Percentiles rank a stretch among this genome's conserved stretches.
phyloP scores from a whole-genome alignment of 192 early-diverging fungal genomes.

The Umbelopsis ramanniana region DNA sequence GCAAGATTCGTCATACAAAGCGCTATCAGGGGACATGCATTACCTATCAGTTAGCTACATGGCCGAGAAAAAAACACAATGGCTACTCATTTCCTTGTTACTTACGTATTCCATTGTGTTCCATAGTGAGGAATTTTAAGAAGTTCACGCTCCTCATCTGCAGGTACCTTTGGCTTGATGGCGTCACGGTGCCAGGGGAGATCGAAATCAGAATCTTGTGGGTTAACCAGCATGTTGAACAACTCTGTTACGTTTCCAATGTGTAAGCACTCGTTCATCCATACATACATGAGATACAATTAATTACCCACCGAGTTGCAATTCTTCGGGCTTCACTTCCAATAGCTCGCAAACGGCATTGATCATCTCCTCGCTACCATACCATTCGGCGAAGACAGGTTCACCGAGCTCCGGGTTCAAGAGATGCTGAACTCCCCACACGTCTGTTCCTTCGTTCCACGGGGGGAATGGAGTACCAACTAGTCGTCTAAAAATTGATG shows the following conservation, averaged over 20 bases:
- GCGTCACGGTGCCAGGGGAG: constrained; percentile 54
- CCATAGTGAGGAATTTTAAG: constrained; percentile 53
- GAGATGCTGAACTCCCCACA: constrained; percentile 54
- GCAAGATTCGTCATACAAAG: constrained; percentile 53
- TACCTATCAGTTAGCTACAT: neutral
- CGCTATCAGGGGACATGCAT: constrained; percentile 19
- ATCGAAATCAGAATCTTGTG: constrained; percentile 48
- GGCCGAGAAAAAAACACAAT: neutral
- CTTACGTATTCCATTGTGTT: constrained; percentile 56
- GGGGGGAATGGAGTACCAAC: constrained; percentile 57
- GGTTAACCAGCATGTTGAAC: constrained; percentile 55
- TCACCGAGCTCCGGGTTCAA: constrained; percentile 53
- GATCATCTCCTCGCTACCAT: constrained; percentile 42
- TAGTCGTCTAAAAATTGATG: constrained; percentile 27
- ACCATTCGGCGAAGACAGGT: constrained; percentile 51
- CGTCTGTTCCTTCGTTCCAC: constrained; percentile 48
- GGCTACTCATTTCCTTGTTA: neutral
- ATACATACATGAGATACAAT: neutral
- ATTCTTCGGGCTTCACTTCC: constrained; percentile 33
- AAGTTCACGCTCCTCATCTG: constrained; percentile 41
- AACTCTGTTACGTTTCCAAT: constrained; percentile 34
- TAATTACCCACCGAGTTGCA: constrained; percentile 44
- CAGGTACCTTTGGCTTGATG: constrained; percentile 38
- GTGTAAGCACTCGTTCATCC: neutral
- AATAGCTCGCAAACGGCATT: constrained; percentile 48